Percentiles rank a stretch among this genome's conserved stretches.
phyloP scores from a whole-genome alignment of 176 grass and related monocot genomes.

The Eleusine coracana region DNA sequence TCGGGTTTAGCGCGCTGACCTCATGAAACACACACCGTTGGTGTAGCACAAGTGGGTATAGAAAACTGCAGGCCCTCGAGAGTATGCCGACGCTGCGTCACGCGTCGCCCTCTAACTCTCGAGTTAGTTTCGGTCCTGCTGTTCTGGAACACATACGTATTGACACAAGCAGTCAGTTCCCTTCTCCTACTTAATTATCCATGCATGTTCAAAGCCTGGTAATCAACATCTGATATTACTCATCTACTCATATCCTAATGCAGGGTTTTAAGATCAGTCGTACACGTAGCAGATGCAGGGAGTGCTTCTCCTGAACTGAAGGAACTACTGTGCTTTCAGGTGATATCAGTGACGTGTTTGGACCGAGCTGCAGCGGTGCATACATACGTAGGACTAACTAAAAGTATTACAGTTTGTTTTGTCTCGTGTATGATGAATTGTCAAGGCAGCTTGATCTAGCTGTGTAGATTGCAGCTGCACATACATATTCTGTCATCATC shows the following conservation, averaged over 20 bases:
- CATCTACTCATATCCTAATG: not conserved
- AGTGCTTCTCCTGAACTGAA: not conserved
- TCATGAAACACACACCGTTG: conserved; percentile 11
- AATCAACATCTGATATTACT: not conserved
- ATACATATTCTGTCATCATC: not conserved
- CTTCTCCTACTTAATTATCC: not conserved
- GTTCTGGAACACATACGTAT: not conserved
- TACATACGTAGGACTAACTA: not conserved
- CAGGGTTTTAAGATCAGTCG: not conserved
- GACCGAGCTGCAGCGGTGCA: not conserved
- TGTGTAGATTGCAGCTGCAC: too few species aligned
- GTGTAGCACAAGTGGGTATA: not conserved
- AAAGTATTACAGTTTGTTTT: not conserved
- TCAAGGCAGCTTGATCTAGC: not conserved
- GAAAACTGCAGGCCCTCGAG: conserved; percentile 11
- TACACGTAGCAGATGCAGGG: conserved; percentile 3
- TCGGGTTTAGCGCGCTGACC: not conserved
- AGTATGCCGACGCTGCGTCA: conserved; percentile 19
- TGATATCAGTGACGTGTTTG: not conserved
- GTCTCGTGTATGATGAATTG: not conserved
- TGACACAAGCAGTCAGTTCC: too few species aligned
- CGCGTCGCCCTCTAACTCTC: too few species aligned
- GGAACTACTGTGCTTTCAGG: not conserved
- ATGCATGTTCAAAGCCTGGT: not conserved
- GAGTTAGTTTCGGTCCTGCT: not conserved